phyloP scores from a whole-genome alignment of 2,329 filamentous ascomycete species.

The Colletotrichum lupini region DNA sequence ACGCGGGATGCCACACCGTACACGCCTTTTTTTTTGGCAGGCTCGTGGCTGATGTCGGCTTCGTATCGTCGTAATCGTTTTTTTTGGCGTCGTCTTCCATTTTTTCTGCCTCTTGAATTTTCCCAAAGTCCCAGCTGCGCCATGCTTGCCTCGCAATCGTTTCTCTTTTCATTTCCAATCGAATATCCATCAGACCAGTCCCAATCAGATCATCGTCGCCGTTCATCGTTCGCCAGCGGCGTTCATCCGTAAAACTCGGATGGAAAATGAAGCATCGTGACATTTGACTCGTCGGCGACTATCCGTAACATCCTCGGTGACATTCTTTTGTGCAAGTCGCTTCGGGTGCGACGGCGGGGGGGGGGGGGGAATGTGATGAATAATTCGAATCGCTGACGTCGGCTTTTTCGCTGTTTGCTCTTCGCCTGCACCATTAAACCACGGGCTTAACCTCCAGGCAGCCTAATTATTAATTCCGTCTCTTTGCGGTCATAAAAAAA shows the following conservation, averaged over 20 bases:
- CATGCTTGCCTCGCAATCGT: conserved; percentile 19
- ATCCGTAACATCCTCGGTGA: not conserved
- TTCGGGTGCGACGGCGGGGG: conserved; percentile 6
- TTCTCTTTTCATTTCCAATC: not conserved
- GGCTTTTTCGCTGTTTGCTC: conserved; percentile 11
- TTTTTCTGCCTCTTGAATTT: not conserved
- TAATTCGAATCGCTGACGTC: conserved; percentile 3
- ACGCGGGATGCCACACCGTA: not conserved
- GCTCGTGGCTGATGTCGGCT: not conserved
- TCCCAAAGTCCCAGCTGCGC: not conserved
- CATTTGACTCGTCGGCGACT: not conserved
- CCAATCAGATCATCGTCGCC: not conserved
- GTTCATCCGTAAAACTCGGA: too few relatives aligned
- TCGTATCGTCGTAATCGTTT: conserved; percentile 31
- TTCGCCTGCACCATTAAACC: not conserved
- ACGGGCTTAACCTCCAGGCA: conserved; percentile 19
- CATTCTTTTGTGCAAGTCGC: not conserved
- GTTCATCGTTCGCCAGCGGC: not conserved
- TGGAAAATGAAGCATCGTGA: not conserved
- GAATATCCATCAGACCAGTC: not conserved
- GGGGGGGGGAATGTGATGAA: not conserved
- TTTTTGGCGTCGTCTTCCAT: not conserved
- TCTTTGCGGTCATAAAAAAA: not conserved
- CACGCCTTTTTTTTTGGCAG: not conserved
- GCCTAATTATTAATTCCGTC: conserved; percentile 24